Base-by-base conservation (phyloP, 495 filamentous ascomycete species). In the Talaromyces nanjingensis region DNA sequence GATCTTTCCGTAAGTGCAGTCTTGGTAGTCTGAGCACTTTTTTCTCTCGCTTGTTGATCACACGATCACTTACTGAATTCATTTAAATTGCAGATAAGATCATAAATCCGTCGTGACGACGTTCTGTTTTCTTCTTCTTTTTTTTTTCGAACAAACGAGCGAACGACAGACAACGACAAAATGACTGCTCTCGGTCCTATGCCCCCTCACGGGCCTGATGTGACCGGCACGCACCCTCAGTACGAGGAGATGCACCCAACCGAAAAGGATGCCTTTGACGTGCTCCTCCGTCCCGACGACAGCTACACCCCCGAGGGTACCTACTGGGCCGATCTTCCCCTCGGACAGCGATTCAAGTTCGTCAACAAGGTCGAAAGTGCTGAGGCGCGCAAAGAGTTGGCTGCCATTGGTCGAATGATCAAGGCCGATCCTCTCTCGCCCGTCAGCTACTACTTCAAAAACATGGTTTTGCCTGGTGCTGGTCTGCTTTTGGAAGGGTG, bases 241-340 rank as follows among this genome's bases (percentile, higher is more conserved):
- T 71, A 83, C 64, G 77, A 80, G 69, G 72, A 83, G 63, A 85
- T 86, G 80, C 82, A 80, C 66, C 72, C 81, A 6, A 76, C 87
- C 59, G 89, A 92, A 77, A 84, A 78, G 69, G 81, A 81, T 66
- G 89, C 91, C 63, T 92, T 96, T 76, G 78, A 86, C 66, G 79
- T 84, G 33, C 73, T 93, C 45, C 86, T 92, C 63, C 87, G 86
- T 27, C 92, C 92, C 4, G 89, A 93, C 66, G 92, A 97, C 76
- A 87, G 82, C 70, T 96, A 93, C 73, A 88, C 87, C 54, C 69
- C 73, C 29, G 82, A 92, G n/a, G 92, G 92, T 62, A 79, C 82
- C 63, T 97, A 97, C 79, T 97, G 91, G 91, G 92, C 91, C 11
- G 92, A 97, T 74, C 74, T 97, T 55, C 83, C 85, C 18, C 67